phyloP scores from a whole-genome alignment of 371 early-diverging fungal genomes.

The Rhizomucor miehei region DNA sequence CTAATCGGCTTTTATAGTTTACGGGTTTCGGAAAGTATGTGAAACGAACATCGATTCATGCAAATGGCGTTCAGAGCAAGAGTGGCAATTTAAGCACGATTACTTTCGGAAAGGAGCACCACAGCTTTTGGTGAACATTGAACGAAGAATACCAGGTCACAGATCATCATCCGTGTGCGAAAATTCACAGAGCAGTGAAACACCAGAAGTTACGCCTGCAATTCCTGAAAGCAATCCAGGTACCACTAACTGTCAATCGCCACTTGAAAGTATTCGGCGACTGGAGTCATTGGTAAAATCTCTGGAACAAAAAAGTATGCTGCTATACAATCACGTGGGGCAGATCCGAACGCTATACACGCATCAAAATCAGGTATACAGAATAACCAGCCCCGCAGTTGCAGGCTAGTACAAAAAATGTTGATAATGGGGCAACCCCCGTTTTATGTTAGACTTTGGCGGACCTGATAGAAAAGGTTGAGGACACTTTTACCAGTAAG shows the following conservation, averaged over 20 bases:
- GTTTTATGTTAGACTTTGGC: too few relatives aligned
- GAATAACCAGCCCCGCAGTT: neutral
- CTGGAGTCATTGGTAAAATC: neutral
- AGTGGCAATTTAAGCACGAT: slow-evolving; percentile 16
- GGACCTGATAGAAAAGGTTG: too few relatives aligned
- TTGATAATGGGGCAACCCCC: too few relatives aligned
- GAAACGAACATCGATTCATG: slow-evolving; percentile 3
- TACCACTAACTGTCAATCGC: too few relatives aligned
- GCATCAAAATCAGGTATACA: slow-evolving; percentile 5
- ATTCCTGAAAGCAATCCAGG: too few relatives aligned
- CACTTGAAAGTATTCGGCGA: too few relatives aligned
- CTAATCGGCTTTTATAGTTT: slow-evolving; percentile 5
- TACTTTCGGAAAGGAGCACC: slow-evolving; percentile 8
- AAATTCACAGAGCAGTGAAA: too few relatives aligned
- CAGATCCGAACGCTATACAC: slow-evolving; percentile 5
- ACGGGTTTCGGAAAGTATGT: slow-evolving; percentile 19
- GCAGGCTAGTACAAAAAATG: too few relatives aligned
- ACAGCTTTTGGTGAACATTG: slow-evolving; percentile 5
- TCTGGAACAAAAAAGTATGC: slow-evolving; percentile 1
- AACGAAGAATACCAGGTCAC: slow-evolving; percentile 1
- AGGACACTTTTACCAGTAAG: too few relatives aligned
- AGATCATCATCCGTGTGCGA: too few relatives aligned
- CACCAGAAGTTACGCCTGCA: too few relatives aligned
- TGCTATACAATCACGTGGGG: neutral
- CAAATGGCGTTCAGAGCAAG: neutral